Evolutionary conservation across 108 stramenopile species (phyloP), one percentile per base, ranked within the genome.

Genomic region (Stephanodiscus triporus): DNA sequence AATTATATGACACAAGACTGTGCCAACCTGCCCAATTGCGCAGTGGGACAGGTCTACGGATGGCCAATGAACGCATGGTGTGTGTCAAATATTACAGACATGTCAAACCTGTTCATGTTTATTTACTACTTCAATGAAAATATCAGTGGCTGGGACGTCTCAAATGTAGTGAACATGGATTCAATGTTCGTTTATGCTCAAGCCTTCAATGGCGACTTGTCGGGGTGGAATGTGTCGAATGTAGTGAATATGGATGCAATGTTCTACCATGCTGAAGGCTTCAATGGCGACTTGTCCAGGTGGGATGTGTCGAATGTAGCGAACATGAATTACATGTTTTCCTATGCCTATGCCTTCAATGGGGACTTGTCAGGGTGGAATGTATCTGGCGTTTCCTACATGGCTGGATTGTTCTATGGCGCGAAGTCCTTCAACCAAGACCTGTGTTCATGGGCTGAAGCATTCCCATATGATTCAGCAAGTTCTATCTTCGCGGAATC

Each of bases 81-180:
- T 40, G 72, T 73, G 20, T 37, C 26, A 6, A 32, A 73, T 30
- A 50, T 73, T 16, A 51, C 49, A 10, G 72, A 73, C 29, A 63
- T 73, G 61, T 51, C 66, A 22, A 29, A 23, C 4, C 26, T 75
- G 17, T 75, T 63, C 17, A n/a, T 0, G 20, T 9, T 6, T 16
- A 29, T 26, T 24, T 51, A 57, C 24, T 27, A 48, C 17, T 81
- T 81, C 30, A 81, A 81, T 66, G 53, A 50, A 43, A 61, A 75
- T 40, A 48, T 82, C 23, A 49, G 56, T 19, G 23, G 16, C n/a
- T 82, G 81, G 81, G 70, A 82, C 51, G 66, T 73, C n/a, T 54
- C 53, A 3, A 45, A 67, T 26, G 81, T 77, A 1, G 42, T 23
- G 19, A 48, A 75, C 48, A 65, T 81, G 73, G 24, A 1, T 13